Percentiles rank a stretch among this genome's conserved stretches.
phyloP scores from a whole-genome alignment of 139 green algal genomes.

The Picochlorum sp. region DNA sequence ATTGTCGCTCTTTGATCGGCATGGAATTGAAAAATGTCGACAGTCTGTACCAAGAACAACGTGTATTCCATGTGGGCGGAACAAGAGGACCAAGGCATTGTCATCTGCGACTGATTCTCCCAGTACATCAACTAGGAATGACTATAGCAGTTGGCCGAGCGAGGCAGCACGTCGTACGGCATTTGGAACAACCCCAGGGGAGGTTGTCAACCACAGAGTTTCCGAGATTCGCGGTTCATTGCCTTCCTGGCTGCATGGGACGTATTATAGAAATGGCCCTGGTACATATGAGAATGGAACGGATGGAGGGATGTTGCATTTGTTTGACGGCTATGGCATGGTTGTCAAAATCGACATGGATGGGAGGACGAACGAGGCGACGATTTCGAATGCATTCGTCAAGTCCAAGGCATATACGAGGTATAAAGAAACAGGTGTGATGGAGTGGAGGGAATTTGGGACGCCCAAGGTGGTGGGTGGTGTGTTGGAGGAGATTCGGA shows the following conservation, averaged over 20 bases:
- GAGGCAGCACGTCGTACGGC: neutral
- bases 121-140: neutral
- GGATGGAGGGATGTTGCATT: constrained; percentile 25
- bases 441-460: constrained; percentile 54
- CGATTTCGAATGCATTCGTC: constrained; percentile 23
- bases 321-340: constrained; percentile 72
- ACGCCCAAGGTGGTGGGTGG: constrained; percentile 25
- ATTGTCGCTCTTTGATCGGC: too few relatives aligned
- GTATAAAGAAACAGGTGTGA: constrained; percentile 30
- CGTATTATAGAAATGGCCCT: constrained; percentile 50
- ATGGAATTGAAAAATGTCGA: too few relatives aligned
- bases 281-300: constrained; percentile 13
- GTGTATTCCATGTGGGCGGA: too few relatives aligned
- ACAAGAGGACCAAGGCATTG: too few relatives aligned
- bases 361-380: constrained; percentile 22
- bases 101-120: too few relatives aligned
- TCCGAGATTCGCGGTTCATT: constrained; percentile 27
- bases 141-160: neutral
- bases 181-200: neutral
- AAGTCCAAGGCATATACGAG: constrained; percentile 27
- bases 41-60: too few relatives aligned
- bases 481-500: constrained; percentile 7
- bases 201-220: constrained; percentile 18
- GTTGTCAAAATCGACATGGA: constrained; percentile 43
- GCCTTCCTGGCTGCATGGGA: constrained; percentile 43